Evolutionary conservation across 2,329 filamentous ascomycete genomes (phyloP).

Genomic region (Paraphaeosphaeria sporulosa): DNA sequence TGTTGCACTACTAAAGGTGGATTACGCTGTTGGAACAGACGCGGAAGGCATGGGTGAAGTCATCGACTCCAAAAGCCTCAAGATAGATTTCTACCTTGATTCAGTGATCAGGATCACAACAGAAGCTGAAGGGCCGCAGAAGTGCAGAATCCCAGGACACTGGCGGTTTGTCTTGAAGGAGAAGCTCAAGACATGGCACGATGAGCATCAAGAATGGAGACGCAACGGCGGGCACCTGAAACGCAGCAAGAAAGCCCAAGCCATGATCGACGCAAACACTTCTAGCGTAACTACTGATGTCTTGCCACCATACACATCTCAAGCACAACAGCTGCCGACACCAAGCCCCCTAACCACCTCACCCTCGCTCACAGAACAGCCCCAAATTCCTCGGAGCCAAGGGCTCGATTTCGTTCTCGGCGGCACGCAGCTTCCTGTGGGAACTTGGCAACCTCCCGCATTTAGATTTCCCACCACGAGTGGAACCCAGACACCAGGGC

Average conservation of each 20-base stretch:
- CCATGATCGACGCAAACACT: not conserved
- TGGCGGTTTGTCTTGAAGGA: conserved; percentile 41
- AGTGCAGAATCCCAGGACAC: conserved; percentile 41
- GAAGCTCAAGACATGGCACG: conserved; percentile 43
- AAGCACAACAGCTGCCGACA: conserved; percentile 2
- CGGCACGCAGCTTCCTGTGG: conserved; percentile 1
- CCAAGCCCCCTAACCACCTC: not conserved
- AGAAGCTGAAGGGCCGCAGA: conserved; percentile 39
- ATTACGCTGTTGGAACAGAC: conserved; percentile 45
- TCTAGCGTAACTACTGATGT: not conserved
- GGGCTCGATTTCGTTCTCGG: conserved; percentile 3
- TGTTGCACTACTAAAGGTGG: conserved; percentile 43
- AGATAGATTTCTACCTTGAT: conserved; percentile 41
- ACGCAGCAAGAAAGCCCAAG: conserved; percentile 23
- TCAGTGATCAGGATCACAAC: conserved; percentile 28
- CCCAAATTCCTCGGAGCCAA: not conserved
- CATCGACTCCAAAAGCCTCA: conserved; percentile 41
- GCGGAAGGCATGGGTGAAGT: conserved; percentile 43
- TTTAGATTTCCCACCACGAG: not conserved
- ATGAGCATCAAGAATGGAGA: conserved; percentile 39
- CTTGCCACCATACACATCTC: not conserved
- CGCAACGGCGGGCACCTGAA: conserved; percentile 37
- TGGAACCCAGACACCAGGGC: conserved; percentile 15
- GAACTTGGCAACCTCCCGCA: conserved; percentile 8
- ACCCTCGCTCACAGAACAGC: not conserved